These are phyloP conservation scores for Fistulifera solaris DNA, from an alignment of 108 stramenopile genomes.

Conservation along the genomic window DNA sequence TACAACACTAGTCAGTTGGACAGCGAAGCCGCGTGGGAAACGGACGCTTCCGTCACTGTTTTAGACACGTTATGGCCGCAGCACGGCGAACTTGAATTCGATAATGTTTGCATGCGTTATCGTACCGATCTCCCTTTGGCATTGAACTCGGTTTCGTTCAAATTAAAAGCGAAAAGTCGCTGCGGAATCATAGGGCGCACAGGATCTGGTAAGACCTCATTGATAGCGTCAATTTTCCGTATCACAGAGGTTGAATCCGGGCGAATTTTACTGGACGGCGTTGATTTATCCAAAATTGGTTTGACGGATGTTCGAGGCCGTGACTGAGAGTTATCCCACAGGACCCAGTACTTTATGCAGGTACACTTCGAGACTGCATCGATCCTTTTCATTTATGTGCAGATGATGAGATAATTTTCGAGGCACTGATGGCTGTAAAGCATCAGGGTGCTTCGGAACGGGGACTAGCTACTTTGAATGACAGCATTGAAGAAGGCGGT, in stretches of 20 bases:
- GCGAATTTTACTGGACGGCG: conserved; percentile 69
- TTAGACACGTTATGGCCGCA: conserved; percentile 41
- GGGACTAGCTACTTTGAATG: background rate
- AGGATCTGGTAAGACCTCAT: conserved; percentile 38
- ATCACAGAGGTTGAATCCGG: conserved; percentile 79
- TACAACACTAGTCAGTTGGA: conserved; percentile 59
- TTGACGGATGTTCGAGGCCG: conserved; percentile 75
- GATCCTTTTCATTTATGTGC: conserved; percentile 74
- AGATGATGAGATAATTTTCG: conserved; percentile 55
- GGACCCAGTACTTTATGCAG: conserved; percentile 88
- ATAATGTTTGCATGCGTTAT: conserved; percentile 65
- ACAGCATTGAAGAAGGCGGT: conserved; percentile 55
- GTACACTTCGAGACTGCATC: conserved; percentile 84
- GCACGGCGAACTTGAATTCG: conserved; percentile 49
- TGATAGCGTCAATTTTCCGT: conserved; percentile 70
- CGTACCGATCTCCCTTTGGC: conserved; percentile 63
- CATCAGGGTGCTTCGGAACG: no score
- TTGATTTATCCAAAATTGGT: conserved; percentile 56
- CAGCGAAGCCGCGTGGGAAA: conserved; percentile 37
- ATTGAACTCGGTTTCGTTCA: conserved; percentile 61
- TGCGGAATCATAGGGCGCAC: conserved; percentile 71
- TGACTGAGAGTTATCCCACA: conserved; percentile 89
- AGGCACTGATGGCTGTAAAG: conserved; percentile 62
- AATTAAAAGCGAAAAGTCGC: conserved; percentile 51
- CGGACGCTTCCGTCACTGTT: conserved; percentile 8